A percentile compares a stretch with the other conserved stretches of the same genome.
Evolutionary conservation across 805 yeast species (phyloP).

Genomic region (Yamadazyma nakazawae): DNA sequence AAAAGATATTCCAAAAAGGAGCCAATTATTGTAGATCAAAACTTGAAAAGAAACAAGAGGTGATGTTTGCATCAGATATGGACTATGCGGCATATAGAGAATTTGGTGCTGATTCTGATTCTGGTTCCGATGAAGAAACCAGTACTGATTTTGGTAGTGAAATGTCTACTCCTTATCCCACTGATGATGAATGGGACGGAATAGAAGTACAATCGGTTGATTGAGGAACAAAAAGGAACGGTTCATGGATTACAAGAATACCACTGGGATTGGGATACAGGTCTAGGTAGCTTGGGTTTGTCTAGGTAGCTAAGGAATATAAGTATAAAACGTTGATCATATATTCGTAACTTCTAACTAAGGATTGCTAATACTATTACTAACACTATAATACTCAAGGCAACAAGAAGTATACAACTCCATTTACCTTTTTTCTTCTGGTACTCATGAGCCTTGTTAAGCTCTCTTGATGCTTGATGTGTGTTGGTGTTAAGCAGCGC

Average conservation of each 20-base stretch:
- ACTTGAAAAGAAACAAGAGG: slow-evolving; percentile 3
- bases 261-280: background rate
- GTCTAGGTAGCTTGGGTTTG: background rate
- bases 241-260: no score
- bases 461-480: slow-evolving; percentile 66
- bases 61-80: slow-evolving; percentile 9
- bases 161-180: slow-evolving; percentile 2
- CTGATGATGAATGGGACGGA: slow-evolving; percentile 13
- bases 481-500: slow-evolving; percentile 60
- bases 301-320: background rate
- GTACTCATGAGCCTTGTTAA: slow-evolving; percentile 69
- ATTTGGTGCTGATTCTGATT: slow-evolving; percentile 5
- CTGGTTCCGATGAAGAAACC: slow-evolving; percentile 3
- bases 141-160: slow-evolving; percentile 1
- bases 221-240: background rate
- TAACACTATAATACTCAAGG: slow-evolving; percentile 55
- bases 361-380: slow-evolving; percentile 55
- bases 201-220: slow-evolving; percentile 9
- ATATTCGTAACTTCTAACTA: slow-evolving; percentile 25
- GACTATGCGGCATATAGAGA: slow-evolving; percentile 6
- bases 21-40: slow-evolving; percentile 25
- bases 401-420: slow-evolving; percentile 62
- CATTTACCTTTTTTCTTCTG: slow-evolving; percentile 70
- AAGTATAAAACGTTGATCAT: background rate
- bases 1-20: slow-evolving; percentile 25